Conservation (phyloP, 352 stramenopile genomes). For the Phytophthora colocasiae region DNA sequence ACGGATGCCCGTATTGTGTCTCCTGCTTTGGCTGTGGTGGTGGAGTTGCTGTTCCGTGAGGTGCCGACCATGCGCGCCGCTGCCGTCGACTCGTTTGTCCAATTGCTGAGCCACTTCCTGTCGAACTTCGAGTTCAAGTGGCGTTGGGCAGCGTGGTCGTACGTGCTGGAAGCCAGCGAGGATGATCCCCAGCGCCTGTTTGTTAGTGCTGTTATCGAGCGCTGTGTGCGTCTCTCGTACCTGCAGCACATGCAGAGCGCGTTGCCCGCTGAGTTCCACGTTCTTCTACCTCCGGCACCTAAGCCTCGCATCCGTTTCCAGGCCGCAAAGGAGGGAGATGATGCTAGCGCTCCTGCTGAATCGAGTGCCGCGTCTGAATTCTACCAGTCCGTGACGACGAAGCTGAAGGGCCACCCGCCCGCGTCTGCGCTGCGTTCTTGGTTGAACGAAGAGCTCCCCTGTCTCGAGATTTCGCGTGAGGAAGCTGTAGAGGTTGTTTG, state of each 20-base stretch:
- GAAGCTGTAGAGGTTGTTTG: constrained; percentile 79
- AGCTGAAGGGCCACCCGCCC: constrained; percentile 77
- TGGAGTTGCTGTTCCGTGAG: constrained; percentile 88
- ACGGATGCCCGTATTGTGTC: constrained; percentile 68
- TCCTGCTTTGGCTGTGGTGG: constrained; percentile 77
- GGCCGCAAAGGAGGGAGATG: constrained; percentile 29
- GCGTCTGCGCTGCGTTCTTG: constrained; percentile 58
- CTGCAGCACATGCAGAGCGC: constrained; percentile 84
- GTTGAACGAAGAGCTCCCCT: constrained; percentile 62
- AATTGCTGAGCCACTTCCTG: constrained; percentile 86
- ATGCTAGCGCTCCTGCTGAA: constrained; percentile 6
- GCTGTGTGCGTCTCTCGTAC: constrained; percentile 86
- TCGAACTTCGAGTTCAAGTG: constrained; percentile 92
- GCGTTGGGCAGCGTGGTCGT: constrained; percentile 78
- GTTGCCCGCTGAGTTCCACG: constrained; percentile 79
- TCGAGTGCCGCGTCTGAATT: constrained; percentile 43
- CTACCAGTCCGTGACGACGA: constrained; percentile 65
- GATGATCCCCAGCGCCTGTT: constrained; percentile 87
- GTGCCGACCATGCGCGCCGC: constrained; percentile 75
- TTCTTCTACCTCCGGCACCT: constrained; percentile 73
- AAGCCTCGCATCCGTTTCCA: constrained; percentile 77
- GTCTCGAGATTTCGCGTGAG: constrained; percentile 47
- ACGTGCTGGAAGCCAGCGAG: constrained; percentile 79
- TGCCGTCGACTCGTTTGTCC: constrained; percentile 69
- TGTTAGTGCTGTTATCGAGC: constrained; percentile 85